Base-by-base conservation (phyloP, 192 early-diverging fungal genomes). In the Kappamyces sp. region DNA sequence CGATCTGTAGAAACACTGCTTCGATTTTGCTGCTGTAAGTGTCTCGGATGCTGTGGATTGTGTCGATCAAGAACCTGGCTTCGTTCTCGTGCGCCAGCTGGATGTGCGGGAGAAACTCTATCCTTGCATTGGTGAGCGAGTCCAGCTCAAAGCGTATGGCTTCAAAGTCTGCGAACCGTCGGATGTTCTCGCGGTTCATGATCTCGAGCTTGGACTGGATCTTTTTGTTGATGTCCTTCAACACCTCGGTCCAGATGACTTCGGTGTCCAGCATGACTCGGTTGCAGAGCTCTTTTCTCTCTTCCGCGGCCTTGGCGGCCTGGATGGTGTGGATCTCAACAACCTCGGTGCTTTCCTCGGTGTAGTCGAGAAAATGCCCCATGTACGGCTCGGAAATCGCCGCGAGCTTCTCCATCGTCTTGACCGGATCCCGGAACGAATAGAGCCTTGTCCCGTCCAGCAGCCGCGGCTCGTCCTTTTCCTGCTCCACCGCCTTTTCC, bases 1-100 rank as follows among this genome's bases (percentile, higher is more conserved):
- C 47, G 5, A 31, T 6, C 5, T 38, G 33, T 3, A 31, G n/a
- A 22, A 58, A 38, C 41, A 58, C 42, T 11, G 41, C 5, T 38
- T 58, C 42, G 47, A 58, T 4, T 29, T 12, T 11, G 5, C 3
- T 3, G 55, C 45, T 22, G 4, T 38, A 30, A 4, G 11, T 31
- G 30, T 58, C 36, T 12, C 14, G 3, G 12, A 34, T 4, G 2
- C 12, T 29, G 29, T 36, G 12, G 30, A 38, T 58, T 5, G 30
- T 34, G 35, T 58, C n/a, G 4, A 58, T 34, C 7, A 58, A 45
- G 32, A 58, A 32, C 0, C 5, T 12, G 4, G 55, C 55, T 58
- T 58, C 55, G 30, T 58, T 58, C 47, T 58, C 55, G 22, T 58
- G 55, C 3, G 55, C 30, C n/a, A 42, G 43, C n/a, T 5, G 34